phyloP scores from a whole-genome alignment of 2,329 filamentous ascomycete genomes.

The Exophiala viscosa region DNA sequence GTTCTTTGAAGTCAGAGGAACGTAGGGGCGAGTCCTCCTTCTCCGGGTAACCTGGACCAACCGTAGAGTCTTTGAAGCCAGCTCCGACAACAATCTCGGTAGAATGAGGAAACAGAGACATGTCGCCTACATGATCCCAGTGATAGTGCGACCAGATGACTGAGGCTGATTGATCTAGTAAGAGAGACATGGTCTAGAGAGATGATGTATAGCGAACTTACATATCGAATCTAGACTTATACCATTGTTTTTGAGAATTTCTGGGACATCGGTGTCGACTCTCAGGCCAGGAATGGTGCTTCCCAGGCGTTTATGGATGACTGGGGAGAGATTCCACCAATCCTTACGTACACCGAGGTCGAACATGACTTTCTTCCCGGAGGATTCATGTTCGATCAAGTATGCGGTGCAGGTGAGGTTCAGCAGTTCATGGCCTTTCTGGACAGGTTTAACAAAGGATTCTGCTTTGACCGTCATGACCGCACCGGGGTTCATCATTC shows the following conservation, averaged over 20 bases:
- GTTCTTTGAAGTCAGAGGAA: slow-evolving; percentile 34
- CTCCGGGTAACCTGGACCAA: slow-evolving; percentile 47
- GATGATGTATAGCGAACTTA: slow-evolving; percentile 3
- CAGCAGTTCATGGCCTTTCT: slow-evolving; percentile 15
- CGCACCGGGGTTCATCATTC: slow-evolving; percentile 14
- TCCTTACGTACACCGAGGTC: slow-evolving; percentile 35
- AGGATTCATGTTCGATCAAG: slow-evolving; percentile 16
- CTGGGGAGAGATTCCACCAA: slow-evolving; percentile 26
- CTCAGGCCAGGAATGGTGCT: slow-evolving; percentile 21
- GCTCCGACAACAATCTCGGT: slow-evolving; percentile 53
- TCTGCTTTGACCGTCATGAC: slow-evolving; percentile 16
- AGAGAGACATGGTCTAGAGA: background rate
- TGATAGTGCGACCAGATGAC: slow-evolving; percentile 33
- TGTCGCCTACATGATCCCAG: slow-evolving; percentile 50
- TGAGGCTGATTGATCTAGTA: slow-evolving; percentile 20
- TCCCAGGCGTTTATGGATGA: slow-evolving; percentile 11
- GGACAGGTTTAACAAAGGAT: slow-evolving; percentile 16
- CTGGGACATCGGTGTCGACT: slow-evolving; percentile 20
- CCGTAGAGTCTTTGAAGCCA: slow-evolving; percentile 42
- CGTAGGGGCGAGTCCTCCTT: slow-evolving; percentile 35
- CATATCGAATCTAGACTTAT: slow-evolving; percentile 17
- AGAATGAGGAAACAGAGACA: slow-evolving; percentile 43
- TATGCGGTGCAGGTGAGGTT: slow-evolving; percentile 17
- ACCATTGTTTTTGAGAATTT: slow-evolving; percentile 21
- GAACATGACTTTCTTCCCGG: slow-evolving; percentile 27